Evolutionary conservation across 441 rosid genomes (phyloP).

Genomic region (Rhodomyrtus psidioides): DNA sequence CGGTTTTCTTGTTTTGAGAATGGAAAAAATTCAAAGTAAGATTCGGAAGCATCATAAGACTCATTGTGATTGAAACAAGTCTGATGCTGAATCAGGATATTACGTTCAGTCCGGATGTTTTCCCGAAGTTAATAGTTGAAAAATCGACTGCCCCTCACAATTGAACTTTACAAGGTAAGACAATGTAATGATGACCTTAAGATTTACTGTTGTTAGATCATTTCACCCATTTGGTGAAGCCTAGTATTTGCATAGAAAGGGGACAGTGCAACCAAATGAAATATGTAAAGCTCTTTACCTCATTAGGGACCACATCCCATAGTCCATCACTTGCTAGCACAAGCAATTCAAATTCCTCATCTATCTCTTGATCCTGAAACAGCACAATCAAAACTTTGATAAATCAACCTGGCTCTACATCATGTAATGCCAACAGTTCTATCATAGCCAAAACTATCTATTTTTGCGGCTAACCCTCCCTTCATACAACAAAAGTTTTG

Average conservation of each 20-base stretch:
- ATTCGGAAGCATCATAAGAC: background rate
- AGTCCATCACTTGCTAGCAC: conserved; percentile 96
- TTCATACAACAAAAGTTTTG: background rate
- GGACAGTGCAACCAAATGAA: background rate
- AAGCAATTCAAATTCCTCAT: conserved; percentile 69
- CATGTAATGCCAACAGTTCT: background rate
- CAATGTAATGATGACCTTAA: background rate
- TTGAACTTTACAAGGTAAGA: background rate
- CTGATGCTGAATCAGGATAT: background rate
- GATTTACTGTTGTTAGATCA: background rate
- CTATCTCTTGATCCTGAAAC: conserved; percentile 64
- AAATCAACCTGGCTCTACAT: background rate
- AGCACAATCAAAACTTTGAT: conserved; percentile 1
- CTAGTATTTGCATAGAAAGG: background rate
- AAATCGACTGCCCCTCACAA: background rate
- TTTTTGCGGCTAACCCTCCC: background rate
- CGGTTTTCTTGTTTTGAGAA: background rate
- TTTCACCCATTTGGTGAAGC: background rate
- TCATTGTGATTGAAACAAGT: background rate
- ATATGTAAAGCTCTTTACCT: conserved; percentile 29
- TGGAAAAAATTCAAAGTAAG: background rate
- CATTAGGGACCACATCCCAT: conserved; percentile 97
- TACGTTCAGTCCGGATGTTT: background rate
- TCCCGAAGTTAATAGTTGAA: background rate
- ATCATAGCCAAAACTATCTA: background rate